Evolutionary conservation across 768 basidiomycete genomes (phyloP), one percentile per base, ranked within the genome.

Genomic region (Suillus variegatus): DNA sequence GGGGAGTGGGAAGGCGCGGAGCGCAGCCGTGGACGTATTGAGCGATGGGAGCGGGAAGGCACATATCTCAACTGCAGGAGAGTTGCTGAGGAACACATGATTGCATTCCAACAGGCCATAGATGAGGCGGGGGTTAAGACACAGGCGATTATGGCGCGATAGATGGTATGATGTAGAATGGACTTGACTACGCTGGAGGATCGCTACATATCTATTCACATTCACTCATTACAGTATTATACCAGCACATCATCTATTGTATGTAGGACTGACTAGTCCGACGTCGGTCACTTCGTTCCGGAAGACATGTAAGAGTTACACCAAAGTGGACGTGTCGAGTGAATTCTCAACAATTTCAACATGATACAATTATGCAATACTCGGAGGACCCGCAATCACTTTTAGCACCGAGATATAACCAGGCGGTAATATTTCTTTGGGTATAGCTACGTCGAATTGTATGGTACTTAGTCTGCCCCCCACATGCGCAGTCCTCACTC

Each of bases 1-100:
- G 82, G 85, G 40, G 93, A 95, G 63, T 93, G 89, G 84, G 93
- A 95, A 69, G 91, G 88, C 67, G 93, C 92, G 47, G 93, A 95
- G 73, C 84, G 86, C 55, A 95, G 93, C 72, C 84, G 90, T 41
- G 72, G 82, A 65, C 85, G 81, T 74, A 92, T 95, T 64, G 92
- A 93, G 75, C 84, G 81, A 73, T 94, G 94, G 94, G 93, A 95
- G 72, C 82, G 85, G 9, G 91, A 75, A 77, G 65, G 85, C 85
- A 35, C 81, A 79, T 13, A 78, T 77, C 52, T 74, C 65, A 64
- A 65, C 62, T 44, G 68, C 62, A 69, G 76, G 62, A 66, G 70
- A 71, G 75, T 93, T 61, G 93, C 93, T n/a, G 79, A 88, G 69
- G 93, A 93, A 72, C 91, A 94, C 70, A 72, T 94, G 69, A 82